Evolutionary conservation across 495 filamentous ascomycete species (phyloP), one percentile per base, ranked within the genome.

Genomic region (Penicillium fimorum): DNA sequence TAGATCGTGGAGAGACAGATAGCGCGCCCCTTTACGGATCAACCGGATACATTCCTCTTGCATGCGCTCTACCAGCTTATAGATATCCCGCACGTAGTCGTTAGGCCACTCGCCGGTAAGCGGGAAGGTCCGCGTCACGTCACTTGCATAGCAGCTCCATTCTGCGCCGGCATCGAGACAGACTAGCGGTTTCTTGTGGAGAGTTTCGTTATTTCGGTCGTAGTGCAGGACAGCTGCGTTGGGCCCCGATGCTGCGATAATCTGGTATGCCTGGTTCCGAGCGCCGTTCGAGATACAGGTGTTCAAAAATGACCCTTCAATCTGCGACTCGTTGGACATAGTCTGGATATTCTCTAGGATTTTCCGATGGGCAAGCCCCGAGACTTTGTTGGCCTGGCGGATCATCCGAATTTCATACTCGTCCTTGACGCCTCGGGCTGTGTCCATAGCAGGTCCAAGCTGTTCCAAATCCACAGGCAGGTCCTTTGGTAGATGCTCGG

Each of bases 221-320:
- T 97, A 97, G 70, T 97, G 93, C n/a, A 97, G 76, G 0, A 86
- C 87, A 24, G 85, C 85, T 4, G 89, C 90, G 62, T 95, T 93
- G 20, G 74, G 57, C 0, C 93, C 93, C 1, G 86, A 83, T 1
- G 84, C 92, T 0, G 87, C 90, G 62, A 97, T 97, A 10, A 90
- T 79, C n/a, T 83, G 81, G 70, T 97, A 97, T 9, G 93, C 84
- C 68, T 96, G 92, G 20, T 83, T 74, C 53, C 86, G 87, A 2
- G 90, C 90, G 32, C 85, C 85, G 29, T 84, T 76, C 2, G 85
- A 79, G 35, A 88, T 77, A 67, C 90, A 96, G 22, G 79, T 82
- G 50, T 83, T 76, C 2, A 84, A 70, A 68, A 95, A 96, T 8
- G 86, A 71, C 9, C 87, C 90, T 57, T 96, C 86, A 41, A 96